Evolutionary conservation across 805 yeast genomes (phyloP).

Genomic region (Dipodascopsis tothii): DNA sequence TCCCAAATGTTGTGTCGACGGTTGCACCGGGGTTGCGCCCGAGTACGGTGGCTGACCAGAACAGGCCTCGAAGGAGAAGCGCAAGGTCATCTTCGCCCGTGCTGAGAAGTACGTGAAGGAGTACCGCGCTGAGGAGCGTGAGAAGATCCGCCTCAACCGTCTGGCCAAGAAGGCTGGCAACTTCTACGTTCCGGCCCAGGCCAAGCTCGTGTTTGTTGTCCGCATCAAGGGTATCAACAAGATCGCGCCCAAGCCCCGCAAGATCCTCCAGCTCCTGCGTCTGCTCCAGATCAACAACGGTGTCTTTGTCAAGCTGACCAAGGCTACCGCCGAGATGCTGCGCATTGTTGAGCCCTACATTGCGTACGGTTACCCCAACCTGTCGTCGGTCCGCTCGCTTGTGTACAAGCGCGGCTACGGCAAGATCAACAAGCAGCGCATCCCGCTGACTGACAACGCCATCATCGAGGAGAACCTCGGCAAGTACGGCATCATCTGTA

Average conservation of each 20-base stretch:
- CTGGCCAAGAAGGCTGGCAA: conserved; percentile 90
- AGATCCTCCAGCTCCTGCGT: conserved; percentile 69
- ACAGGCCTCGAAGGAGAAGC: conserved; percentile 43
- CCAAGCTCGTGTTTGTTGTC: conserved; percentile 60
- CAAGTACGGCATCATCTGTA: conserved; percentile 64
- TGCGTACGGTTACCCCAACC: conserved; percentile 75
- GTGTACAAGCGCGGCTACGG: conserved; percentile 81
- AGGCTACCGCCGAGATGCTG: conserved; percentile 70
- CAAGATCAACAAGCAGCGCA: conserved; percentile 71
- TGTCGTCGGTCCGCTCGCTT: conserved; percentile 64
- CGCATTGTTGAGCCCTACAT: conserved; percentile 75
- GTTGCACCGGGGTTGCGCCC: not conserved
- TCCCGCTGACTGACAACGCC: conserved; percentile 61
- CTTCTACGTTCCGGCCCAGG: conserved; percentile 75
- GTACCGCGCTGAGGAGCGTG: conserved; percentile 82
- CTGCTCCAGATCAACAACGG: conserved; percentile 74
- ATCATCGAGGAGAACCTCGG: conserved; percentile 65
- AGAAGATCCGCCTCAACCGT: conserved; percentile 70
- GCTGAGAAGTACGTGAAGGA: conserved; percentile 90
- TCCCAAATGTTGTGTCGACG: conserved; percentile 14
- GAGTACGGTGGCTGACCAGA: not conserved
- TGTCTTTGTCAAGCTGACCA: conserved; percentile 70
- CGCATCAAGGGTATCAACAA: conserved; percentile 75
- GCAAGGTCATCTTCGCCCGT: conserved; percentile 70
- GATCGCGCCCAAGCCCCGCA: conserved; percentile 78